Percentiles rank a stretch among this genome's conserved stretches.
Evolutionary conservation across 345 rosid species (phyloP).

Genomic region (Gossypium anomalum): DNA sequence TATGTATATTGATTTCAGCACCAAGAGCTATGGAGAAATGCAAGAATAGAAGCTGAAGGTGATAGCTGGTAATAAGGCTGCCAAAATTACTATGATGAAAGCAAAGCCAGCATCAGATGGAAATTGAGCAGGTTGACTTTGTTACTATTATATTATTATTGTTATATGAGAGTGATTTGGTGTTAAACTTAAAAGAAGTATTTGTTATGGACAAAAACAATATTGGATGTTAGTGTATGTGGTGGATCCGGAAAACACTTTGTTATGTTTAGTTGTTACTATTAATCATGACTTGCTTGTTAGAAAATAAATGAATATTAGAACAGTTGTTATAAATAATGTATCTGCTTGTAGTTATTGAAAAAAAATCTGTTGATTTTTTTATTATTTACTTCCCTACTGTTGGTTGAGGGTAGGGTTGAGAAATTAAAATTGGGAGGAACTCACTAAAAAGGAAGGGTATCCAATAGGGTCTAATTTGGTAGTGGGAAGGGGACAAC

Average conservation of each 20-base stretch:
- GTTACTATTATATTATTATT: not conserved
- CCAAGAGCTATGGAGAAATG: constrained; percentile 85
- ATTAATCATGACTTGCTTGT: not conserved
- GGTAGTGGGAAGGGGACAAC: constrained; percentile 34
- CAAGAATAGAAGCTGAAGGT: constrained; percentile 54
- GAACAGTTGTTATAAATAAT: not conserved
- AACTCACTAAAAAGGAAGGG: not conserved
- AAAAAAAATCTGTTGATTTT: not conserved
- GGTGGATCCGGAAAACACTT: not conserved
- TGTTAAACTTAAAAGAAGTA: not conserved
- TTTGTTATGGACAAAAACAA: constrained; percentile 1
- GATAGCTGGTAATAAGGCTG: constrained; percentile 6
- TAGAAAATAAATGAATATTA: not conserved
- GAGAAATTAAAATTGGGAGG: not conserved
- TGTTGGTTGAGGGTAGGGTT: not conserved
- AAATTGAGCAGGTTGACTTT: constrained; percentile 31
- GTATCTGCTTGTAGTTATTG: not conserved
- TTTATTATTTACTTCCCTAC: not conserved
- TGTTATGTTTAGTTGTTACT: not conserved
- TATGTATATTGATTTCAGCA: constrained; percentile 34
- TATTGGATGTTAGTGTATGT: not conserved
- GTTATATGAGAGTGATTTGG: not conserved
- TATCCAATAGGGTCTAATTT: not conserved
- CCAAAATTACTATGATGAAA: not conserved
- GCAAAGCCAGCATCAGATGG: constrained; percentile 15